Evolutionary conservation across 2,329 filamentous ascomycete genomes (phyloP).

Genomic region (Cytospora chrysosperma): DNA sequence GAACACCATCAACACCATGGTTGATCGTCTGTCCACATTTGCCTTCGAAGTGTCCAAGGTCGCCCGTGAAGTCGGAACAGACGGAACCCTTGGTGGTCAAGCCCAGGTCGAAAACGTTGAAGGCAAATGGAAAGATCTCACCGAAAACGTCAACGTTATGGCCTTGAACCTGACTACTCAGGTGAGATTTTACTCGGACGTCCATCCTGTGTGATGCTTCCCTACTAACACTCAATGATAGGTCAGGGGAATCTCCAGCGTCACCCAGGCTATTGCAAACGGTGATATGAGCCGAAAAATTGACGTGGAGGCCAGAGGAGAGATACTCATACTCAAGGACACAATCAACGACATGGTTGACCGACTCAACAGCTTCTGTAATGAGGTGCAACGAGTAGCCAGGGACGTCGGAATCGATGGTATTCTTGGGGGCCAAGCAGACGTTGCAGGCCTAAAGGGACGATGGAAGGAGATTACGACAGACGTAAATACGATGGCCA

Average conservation of each 20-base stretch:
- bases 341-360: constrained; percentile 99
- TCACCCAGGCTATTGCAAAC: constrained; percentile 92
- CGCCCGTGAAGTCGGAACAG: constrained; percentile 92
- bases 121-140: constrained; percentile 97
- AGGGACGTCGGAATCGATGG: constrained; percentile 96
- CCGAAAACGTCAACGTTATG: constrained; percentile 83
- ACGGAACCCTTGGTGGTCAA: constrained; percentile 90
- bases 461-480: constrained; percentile 98
- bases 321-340: constrained; percentile 90
- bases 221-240: constrained; percentile 39
- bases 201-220: background rate
- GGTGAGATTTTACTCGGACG: constrained; percentile 37
- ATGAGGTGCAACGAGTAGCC: constrained; percentile 91
- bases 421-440: constrained; percentile 97
- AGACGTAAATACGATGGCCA: constrained; percentile 91
- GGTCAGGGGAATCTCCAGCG: constrained; percentile 88
- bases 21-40: constrained; percentile 93
- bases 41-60: constrained; percentile 96
- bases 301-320: constrained; percentile 90
- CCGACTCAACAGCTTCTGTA: constrained; percentile 90
- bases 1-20: constrained; percentile 98
- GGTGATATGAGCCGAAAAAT: constrained; percentile 97
- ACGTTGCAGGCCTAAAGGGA: constrained; percentile 87
- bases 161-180: constrained; percentile 66
- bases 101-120: constrained; percentile 92